A percentile compares a stretch with the other conserved stretches of the same genome.
Conservation (phyloP, 345 rosid genomes). For the Populus davidiana region DNA sequence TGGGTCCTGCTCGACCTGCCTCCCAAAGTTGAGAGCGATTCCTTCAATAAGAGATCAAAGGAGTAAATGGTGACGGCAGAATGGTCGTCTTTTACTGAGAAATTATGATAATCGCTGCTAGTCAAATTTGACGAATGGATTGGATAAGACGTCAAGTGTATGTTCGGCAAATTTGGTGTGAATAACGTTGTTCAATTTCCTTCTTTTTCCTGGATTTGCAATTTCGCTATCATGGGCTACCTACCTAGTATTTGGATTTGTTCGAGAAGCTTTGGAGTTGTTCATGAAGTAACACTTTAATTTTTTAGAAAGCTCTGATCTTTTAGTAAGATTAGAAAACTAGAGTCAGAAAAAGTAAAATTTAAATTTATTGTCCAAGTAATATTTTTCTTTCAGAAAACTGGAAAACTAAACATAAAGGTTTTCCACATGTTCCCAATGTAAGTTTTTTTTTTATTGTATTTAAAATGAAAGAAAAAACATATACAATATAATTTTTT, state of each 20-base stretch:
- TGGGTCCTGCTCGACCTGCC: constrained; percentile 73
- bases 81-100: background rate
- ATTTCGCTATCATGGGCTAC: background rate
- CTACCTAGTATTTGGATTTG: background rate
- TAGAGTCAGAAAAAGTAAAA: too few species aligned
- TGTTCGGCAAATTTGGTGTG: background rate
- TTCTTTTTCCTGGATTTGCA: background rate
- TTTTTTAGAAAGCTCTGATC: too few species aligned
- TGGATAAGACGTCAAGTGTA: background rate
- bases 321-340: too few species aligned
- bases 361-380: too few species aligned
- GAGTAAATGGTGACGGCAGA: background rate
- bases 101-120: background rate
- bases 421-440: too few species aligned
- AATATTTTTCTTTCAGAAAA: too few species aligned
- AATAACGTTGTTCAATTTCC: background rate
- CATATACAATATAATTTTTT: too few species aligned
- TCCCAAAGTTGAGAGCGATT: constrained; percentile 37
- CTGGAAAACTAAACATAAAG: too few species aligned
- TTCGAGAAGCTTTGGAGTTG: background rate
- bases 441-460: too few species aligned
- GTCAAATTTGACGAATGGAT: background rate
- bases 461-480: too few species aligned
- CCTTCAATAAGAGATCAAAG: background rate
- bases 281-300: too few species aligned